Percentiles rank a stretch among this genome's conserved stretches.
phyloP scores from a whole-genome alignment of 495 filamentous ascomycete species.

The Penicillium desertorum region DNA sequence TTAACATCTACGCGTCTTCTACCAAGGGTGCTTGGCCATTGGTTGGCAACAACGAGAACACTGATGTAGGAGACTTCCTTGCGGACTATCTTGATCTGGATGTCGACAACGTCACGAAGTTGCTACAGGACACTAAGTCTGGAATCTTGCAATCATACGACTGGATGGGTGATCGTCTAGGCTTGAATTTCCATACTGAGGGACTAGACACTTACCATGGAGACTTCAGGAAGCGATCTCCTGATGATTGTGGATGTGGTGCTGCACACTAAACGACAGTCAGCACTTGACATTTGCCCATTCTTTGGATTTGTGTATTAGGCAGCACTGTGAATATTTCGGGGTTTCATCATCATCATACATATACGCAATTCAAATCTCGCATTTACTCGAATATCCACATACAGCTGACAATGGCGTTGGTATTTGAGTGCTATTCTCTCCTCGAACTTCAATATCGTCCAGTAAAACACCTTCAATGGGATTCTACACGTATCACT shows the following conservation, averaged over 20 bases:
- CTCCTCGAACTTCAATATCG: neutral
- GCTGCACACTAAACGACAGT: constrained; percentile 25
- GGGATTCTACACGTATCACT: neutral
- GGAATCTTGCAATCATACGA: constrained; percentile 19
- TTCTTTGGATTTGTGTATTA: neutral
- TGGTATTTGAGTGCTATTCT: neutral
- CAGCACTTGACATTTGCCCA: neutral
- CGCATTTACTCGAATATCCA: neutral
- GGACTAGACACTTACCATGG: constrained; percentile 51
- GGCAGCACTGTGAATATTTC: constrained; percentile 7
- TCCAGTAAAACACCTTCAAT: neutral
- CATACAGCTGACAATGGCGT: neutral
- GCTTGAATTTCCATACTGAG: constrained; percentile 35
- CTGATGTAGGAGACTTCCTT: constrained; percentile 81
- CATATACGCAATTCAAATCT: neutral
- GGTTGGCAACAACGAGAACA: constrained; percentile 91
- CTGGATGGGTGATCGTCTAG: constrained; percentile 49
- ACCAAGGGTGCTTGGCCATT: constrained; percentile 50
- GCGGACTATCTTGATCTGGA: constrained; percentile 77
- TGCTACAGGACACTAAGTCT: constrained; percentile 59
- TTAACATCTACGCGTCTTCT: constrained; percentile 81
- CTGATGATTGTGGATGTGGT: constrained; percentile 45
- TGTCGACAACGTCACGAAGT: constrained; percentile 69
- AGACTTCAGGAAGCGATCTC: constrained; percentile 47
- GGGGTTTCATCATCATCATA: constrained; percentile 2